Base-by-base conservation (phyloP, 495 filamentous ascomycete species). In the Penicillium paxilli region DNA sequence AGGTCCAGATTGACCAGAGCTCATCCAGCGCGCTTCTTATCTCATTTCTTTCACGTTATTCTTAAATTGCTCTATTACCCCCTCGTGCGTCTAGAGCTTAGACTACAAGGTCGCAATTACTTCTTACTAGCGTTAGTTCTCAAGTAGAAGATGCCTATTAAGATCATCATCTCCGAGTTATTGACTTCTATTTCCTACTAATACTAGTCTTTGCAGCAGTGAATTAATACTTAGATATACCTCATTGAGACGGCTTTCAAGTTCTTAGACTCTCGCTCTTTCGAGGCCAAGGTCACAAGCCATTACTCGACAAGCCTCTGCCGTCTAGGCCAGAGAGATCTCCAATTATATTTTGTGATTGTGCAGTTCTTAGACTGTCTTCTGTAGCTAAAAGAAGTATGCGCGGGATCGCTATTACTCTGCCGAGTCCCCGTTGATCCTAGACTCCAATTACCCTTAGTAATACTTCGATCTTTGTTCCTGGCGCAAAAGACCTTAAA, bases 401-500 rank as follows among this genome's bases (percentile, higher is more conserved):
- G 25, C 4, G 10, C 47, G 14, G 44, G 48, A 37, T 23, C 40
- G 48, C 23, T 55, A 19, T 25, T 44, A 49, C 12, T 17, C 38
- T 6, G 26, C 21, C n/a, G 46, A 49, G 45, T 55, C 38, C 14
- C 37, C 32, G 14, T 28, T 23, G 8, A 55, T 49, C 25, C 46
- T 42, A 5, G 11, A 6, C 26, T 55, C 46, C 11, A 55, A 30
- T 20, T 16, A 26, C 37, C 37, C 37, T 35, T 55, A 14, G 9
- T 55, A 45, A 26, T 16, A 12, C 28, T 45, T 49, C 2, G 46
- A 55, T 33, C 48, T 2, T 16, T 49, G 25, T 26, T 55, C 37
- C 41, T 55, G 20, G 25, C 26, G 25, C 7, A 55, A 30, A 0
- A 55, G 38, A 12, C 45, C 45, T 33, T 54, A 33, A 40, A 54